Evolutionary conservation across 1,284 basidiomycete genomes (phyloP), one percentile per base, ranked within the genome.

Genomic region (Sanghuangporus baumii): DNA sequence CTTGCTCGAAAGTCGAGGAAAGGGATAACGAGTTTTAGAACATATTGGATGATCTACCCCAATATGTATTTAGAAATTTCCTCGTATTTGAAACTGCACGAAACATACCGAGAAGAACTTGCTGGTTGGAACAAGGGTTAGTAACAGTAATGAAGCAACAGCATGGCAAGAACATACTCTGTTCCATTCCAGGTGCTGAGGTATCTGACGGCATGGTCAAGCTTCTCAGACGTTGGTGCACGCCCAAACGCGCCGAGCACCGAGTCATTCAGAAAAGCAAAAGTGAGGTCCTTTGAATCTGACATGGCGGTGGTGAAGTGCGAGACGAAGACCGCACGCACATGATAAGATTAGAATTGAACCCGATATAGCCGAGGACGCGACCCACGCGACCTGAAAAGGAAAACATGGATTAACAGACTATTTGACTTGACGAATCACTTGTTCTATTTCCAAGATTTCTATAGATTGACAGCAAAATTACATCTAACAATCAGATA

Each of bases 121-220:
- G 74, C 89, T 92, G 69, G 31, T 36, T n/a, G 26, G 26, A 37
- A 38, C 50, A 34, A 8, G 9, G 16, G 11, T 14, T 37, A 36
- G 26, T n/a, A 34, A 54, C 20, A 12, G 26, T 1, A 43, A 46
- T 62, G 43, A 38, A 66, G 14, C 55, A 59, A 59, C 51, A 61
- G 61, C 20, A 52, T 46, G 43, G 3, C 3, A 18, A 36, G 62
- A 70, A 83, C 84, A 75, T 76, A 91, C 90, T 93, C 90, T 82
- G 84, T 90, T 38, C 89, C 89, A 71, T 85, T 87, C 88, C 88
- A 92, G 69, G 89, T 89, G 63, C 86, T 84, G 55, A 92, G 76
- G 70, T 84, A 90, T 67, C 88, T 78, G 40, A 90, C 79, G 12
- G 89, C 77, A 72, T 91, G 89, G 67, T 90, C 80, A 41, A 92